Evolutionary conservation across 1,284 basidiomycete species (phyloP), one percentile per base, ranked within the genome.

Genomic region (Malassezia equina): DNA sequence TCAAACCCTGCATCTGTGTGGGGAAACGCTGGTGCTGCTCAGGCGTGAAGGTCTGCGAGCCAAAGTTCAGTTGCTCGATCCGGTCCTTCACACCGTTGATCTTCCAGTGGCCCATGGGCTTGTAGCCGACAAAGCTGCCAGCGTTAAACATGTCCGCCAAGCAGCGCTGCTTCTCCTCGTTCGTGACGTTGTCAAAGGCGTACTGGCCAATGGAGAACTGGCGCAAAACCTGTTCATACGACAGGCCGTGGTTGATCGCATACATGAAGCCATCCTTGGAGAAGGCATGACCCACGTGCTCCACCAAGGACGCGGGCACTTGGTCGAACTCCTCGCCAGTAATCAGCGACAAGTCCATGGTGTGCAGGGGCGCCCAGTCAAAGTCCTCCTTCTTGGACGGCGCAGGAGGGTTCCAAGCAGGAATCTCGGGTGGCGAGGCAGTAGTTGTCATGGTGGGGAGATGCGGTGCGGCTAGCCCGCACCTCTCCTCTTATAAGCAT

Each of bases 31-130:
- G 34, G 13, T 57, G 43, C 9, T 61, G 42, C 25, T 64, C 68
- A 7, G 55, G 40, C 2, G 45, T 24, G 32, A 75, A 77, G 32
- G 67, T 59, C 31, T 67, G 63, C 3, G 64, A 64, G 33, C 76
- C 77, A 67, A 76, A 75, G 67, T 78, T 78, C 60, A 78, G 72
- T 54, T 77, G 76, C 52, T 76, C 75, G 50, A 78, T 77, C 1
- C 75, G 68, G 51, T 78, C 77, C 33, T 67, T 64, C 17, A 71
- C 61, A 3, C 73, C 75, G 36, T 71, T 58, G 25, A 72, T 58
- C 29, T 70, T 66, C 76, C 77, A 77, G 64, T 77, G 77, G 2
- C 77, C 77, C 54, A 74, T 75, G 49, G 76, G 75, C 58, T 78
- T 78, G 75, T 78, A 78, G 0, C 77, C 71, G n/a, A 70, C 65